Conservation (phyloP, 768 basidiomycete species). For the Termitomyces sp. region DNA sequence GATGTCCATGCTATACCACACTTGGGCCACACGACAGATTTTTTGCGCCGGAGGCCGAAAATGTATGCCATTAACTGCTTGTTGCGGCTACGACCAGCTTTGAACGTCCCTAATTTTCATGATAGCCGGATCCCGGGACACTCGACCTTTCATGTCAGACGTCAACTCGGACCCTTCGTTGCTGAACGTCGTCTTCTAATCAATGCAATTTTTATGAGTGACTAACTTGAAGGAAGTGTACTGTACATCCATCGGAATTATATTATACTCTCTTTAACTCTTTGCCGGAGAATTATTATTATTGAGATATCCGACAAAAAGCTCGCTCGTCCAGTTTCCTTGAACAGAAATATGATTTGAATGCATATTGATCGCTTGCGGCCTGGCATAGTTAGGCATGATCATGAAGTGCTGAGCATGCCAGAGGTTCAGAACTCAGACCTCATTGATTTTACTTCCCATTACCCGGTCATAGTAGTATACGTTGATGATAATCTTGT, state of each 20-base stretch:
- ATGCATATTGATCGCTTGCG: not conserved
- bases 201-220: not conserved
- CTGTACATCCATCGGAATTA: not conserved
- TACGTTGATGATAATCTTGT: not conserved
- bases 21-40: no score
- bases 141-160: not conserved
- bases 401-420: not conserved
- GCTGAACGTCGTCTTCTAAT: not conserved
- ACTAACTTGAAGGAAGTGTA: not conserved
- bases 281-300: not conserved
- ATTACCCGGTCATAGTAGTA: not conserved
- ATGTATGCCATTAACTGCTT: no score
- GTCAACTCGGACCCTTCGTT: not conserved
- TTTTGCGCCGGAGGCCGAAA: no score
- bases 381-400: not conserved
- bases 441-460: not conserved
- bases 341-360: no score
- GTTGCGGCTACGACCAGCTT: no score
- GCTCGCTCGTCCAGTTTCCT: not conserved
- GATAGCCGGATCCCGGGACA: not conserved
- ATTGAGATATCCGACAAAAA: not conserved
- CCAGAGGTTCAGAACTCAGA: not conserved
- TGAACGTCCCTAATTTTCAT: not conserved
- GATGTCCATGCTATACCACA: not conserved
- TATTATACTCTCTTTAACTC: not conserved